A percentile compares a stretch with the other conserved stretches of the same genome.
Evolutionary conservation across 192 early-diverging fungal species (phyloP).

Genomic region (Nowakowskiella sp.): DNA sequence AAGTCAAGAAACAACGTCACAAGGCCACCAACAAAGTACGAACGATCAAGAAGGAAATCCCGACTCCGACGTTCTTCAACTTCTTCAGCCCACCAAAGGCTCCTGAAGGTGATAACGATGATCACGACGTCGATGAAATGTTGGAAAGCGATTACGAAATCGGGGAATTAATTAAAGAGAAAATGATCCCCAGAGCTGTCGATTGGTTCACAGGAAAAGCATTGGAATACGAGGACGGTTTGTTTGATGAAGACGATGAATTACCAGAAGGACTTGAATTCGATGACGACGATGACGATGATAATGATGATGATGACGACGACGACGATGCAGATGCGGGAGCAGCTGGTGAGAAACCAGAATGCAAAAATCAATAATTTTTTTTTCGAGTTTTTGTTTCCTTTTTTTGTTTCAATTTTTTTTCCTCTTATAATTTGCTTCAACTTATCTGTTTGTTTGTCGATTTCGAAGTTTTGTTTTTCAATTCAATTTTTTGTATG

Average conservation of each 20-base stretch:
- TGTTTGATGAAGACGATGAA: slow-evolving; percentile 47
- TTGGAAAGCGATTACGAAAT: slow-evolving; percentile 93
- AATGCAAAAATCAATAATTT: slow-evolving; percentile 54
- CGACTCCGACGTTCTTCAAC: slow-evolving; percentile 93
- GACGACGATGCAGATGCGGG: slow-evolving; percentile 45
- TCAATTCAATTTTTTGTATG: no score
- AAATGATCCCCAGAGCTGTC: slow-evolving; percentile 88
- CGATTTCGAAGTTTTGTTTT: no score
- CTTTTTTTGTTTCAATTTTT: no score
- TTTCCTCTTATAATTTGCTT: no score
- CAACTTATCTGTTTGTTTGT: no score
- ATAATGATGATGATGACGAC: slow-evolving; percentile 56
- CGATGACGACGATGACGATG: slow-evolving; percentile 59
- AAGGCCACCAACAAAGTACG: slow-evolving; percentile 98
- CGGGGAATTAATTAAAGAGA: slow-evolving; percentile 98
- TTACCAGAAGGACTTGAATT: slow-evolving; percentile 49
- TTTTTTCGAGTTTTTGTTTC: no score
- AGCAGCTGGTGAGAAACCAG: slow-evolving; percentile 18
- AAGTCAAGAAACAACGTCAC: slow-evolving; percentile 98
- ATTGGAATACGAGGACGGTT: slow-evolving; percentile 76
- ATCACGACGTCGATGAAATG: slow-evolving; percentile 76
- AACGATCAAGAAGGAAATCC: slow-evolving; percentile 94
- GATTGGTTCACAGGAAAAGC: slow-evolving; percentile 99
- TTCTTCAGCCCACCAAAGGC: slow-evolving; percentile 75
- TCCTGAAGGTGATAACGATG: slow-evolving; percentile 68